Conservation (phyloP, 2,329 filamentous ascomycete genomes). For the Arthrobotrys iridis region DNA sequence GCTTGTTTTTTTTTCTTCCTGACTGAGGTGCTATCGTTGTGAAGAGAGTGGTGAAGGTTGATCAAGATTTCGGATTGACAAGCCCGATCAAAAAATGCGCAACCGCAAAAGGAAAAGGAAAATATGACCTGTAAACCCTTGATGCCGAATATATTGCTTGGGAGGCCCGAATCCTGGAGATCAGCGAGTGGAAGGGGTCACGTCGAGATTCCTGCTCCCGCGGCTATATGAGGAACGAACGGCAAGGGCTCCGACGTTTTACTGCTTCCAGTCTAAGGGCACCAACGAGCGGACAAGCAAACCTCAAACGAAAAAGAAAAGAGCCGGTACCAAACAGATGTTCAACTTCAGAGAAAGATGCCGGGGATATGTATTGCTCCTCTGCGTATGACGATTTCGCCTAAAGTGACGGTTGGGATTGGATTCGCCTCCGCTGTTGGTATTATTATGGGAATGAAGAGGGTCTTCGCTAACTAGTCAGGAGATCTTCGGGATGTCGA, state of each 20-base stretch:
- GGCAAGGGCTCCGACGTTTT: conserved; percentile 53
- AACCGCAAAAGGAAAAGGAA: conserved; percentile 22
- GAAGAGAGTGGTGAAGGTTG: neutral
- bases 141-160: conserved; percentile 52
- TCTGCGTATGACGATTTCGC: conserved; percentile 46
- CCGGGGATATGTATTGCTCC: conserved; percentile 4
- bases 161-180: conserved; percentile 30
- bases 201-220: conserved; percentile 39
- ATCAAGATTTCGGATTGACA: conserved; percentile 44
- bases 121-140: conserved; percentile 31
- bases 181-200: conserved; percentile 46
- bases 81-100: conserved; percentile 32
- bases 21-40: conserved; percentile 6
- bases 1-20: too few species aligned
- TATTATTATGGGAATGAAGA: conserved; percentile 13
- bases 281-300: conserved; percentile 14
- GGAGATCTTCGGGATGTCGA: conserved; percentile 30
- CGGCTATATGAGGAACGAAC: conserved; percentile 54
- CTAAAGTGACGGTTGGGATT: conserved; percentile 45
- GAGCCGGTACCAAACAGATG: conserved; percentile 19
- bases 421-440: conserved; percentile 34
- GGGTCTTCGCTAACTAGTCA: conserved; percentile 21
- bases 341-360: conserved; percentile 16
- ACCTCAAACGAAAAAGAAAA: conserved; percentile 29
- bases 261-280: conserved; percentile 25